phyloP scores from a whole-genome alignment of 2,329 filamentous ascomycete species.

The Microsporum audouinii region DNA sequence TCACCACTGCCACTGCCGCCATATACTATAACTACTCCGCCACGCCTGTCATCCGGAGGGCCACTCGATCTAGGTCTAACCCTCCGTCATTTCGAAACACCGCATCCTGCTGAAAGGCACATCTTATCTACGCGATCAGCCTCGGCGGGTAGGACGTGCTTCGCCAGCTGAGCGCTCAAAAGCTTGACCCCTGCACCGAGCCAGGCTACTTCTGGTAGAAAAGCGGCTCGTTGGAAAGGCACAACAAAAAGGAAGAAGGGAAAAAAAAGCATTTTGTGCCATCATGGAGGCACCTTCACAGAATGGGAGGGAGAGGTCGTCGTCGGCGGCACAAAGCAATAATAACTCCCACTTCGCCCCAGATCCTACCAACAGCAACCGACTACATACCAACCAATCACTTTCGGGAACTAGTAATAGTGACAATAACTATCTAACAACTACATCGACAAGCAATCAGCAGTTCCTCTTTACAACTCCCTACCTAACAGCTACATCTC shows the following conservation, averaged over 20 bases:
- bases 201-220: not conserved
- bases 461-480: slow-evolving; percentile 26
- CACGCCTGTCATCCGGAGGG: not conserved
- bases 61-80: not conserved
- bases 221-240: not conserved
- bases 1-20: not conserved
- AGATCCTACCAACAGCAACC: not conserved
- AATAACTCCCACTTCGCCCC: slow-evolving; percentile 4
- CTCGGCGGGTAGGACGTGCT: not conserved
- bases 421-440: not conserved
- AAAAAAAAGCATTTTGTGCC: not conserved
- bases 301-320: slow-evolving; percentile 1
- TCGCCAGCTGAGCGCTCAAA: not conserved
- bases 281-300: slow-evolving; percentile 2
- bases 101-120: not conserved
- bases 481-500: slow-evolving; percentile 24
- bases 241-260: not conserved
- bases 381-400: not conserved
- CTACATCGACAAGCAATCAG: slow-evolving; percentile 18
- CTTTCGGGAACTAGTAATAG: not conserved
- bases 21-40: not conserved
- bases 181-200: not conserved
- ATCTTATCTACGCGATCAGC: not conserved
- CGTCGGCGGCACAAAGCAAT: not conserved
- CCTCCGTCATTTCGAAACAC: not conserved